phyloP scores from a whole-genome alignment of 2,329 filamentous ascomycete species.

The Septoria petroselini region DNA sequence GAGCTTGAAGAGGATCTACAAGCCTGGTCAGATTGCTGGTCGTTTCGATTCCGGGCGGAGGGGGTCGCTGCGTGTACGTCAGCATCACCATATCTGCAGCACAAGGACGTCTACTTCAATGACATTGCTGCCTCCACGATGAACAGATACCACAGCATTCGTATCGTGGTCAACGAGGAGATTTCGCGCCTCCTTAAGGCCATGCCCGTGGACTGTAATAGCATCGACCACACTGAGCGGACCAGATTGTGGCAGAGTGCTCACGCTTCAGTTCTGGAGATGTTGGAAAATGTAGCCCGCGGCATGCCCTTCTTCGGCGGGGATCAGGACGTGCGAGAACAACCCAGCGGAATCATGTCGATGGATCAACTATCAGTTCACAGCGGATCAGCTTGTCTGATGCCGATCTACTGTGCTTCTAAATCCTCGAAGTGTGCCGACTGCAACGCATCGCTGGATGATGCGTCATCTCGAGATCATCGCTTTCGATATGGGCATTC shows the following conservation, averaged over 20 bases:
- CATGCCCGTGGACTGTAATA: background rate
- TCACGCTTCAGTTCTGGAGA: background rate
- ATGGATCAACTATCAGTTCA: slow-evolving; percentile 5
- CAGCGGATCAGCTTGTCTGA: slow-evolving; percentile 7
- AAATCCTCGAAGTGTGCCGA: slow-evolving; percentile 5
- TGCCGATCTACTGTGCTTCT: slow-evolving; percentile 17
- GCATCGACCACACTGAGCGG: background rate
- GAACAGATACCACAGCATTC: slow-evolving; percentile 14
- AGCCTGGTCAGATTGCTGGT: slow-evolving; percentile 5
- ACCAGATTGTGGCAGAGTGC: background rate
- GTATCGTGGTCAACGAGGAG: slow-evolving; percentile 15
- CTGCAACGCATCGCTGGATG: slow-evolving; percentile 12
- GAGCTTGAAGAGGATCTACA: slow-evolving; percentile 10
- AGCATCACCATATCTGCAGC: background rate
- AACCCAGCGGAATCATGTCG: too few relatives aligned
- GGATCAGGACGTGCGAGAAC: too few relatives aligned
- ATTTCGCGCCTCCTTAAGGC: slow-evolving; percentile 11
- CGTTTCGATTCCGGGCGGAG: slow-evolving; percentile 3
- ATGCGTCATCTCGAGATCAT: slow-evolving; percentile 10
- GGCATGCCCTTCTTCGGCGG: slow-evolving; percentile 17
- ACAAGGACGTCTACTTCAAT: slow-evolving; percentile 15
- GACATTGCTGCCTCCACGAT: slow-evolving; percentile 13
- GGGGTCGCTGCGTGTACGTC: background rate
- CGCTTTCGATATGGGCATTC: slow-evolving; percentile 2
- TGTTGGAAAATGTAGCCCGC: slow-evolving; percentile 13